A percentile compares a stretch with the other conserved stretches of the same genome.
Evolutionary conservation across 2,329 filamentous ascomycete genomes (phyloP).

Genomic region (Arachnomyces sp.): DNA sequence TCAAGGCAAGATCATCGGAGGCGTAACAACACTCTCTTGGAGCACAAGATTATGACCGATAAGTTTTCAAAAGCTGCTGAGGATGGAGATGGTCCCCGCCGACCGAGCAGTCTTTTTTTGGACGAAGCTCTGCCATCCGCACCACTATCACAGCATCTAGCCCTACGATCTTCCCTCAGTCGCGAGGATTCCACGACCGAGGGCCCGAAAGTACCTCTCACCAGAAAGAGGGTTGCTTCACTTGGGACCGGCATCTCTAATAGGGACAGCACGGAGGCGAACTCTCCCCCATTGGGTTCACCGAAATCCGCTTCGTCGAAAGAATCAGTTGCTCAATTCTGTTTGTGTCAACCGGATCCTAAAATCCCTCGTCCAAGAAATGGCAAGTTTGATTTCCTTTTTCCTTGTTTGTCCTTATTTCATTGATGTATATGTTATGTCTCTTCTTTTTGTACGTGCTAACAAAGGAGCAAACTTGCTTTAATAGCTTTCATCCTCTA

Average conservation of each 20-base stretch:
- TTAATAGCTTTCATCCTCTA: slow-evolving; percentile 89
- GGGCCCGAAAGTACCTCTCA: too few relatives aligned
- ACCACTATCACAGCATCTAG: not conserved
- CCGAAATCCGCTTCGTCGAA: slow-evolving; percentile 26
- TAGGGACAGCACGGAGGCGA: slow-evolving; percentile 2
- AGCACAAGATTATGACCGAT: slow-evolving; percentile 37
- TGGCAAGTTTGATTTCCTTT: slow-evolving; percentile 44
- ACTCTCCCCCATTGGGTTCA: slow-evolving; percentile 27
- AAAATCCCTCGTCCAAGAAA: slow-evolving; percentile 66
- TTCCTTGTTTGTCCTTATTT: slow-evolving; percentile 6
- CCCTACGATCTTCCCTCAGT: not conserved
- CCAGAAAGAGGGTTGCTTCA: not conserved
- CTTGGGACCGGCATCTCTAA: slow-evolving; percentile 18
- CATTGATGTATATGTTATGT: slow-evolving; percentile 7
- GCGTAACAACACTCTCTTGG: slow-evolving; percentile 29
- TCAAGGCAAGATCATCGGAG: slow-evolving; percentile 25
- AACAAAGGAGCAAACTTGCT: slow-evolving; percentile 17
- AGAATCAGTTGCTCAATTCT: slow-evolving; percentile 48
- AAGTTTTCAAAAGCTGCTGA: slow-evolving; percentile 17
- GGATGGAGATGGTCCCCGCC: slow-evolving; percentile 14
- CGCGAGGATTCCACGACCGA: too few relatives aligned
- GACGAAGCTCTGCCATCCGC: too few relatives aligned
- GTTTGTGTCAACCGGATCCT: slow-evolving; percentile 62
- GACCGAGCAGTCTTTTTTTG: not conserved
- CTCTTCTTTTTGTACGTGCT: slow-evolving; percentile 7